Conservation (phyloP, 2,329 filamentous ascomycete species). For the Neonectria sp. region DNA sequence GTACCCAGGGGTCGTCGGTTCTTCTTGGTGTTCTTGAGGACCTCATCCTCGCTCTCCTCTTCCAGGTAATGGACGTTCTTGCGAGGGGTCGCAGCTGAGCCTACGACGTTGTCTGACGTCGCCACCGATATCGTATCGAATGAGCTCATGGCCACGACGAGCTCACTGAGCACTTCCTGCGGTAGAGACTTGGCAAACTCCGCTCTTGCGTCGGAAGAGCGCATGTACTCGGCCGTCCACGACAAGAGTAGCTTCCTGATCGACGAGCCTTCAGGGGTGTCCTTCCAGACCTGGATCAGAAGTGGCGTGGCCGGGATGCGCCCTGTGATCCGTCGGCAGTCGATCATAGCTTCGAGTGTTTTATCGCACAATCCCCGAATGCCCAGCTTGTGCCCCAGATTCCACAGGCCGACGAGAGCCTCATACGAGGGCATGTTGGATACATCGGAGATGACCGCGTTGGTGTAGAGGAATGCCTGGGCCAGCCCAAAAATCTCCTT, state of each 20-base stretch:
- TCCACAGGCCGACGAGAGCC: constrained; percentile 69
- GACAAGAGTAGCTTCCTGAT: constrained; percentile 71
- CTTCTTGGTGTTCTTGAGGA: constrained; percentile 52
- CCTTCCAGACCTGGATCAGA: constrained; percentile 73
- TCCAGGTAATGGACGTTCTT: constrained; percentile 68
- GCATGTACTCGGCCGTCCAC: constrained; percentile 76
- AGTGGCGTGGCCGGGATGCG: constrained; percentile 72
- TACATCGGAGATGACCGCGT: constrained; percentile 60
- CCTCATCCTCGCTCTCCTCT: constrained; percentile 58
- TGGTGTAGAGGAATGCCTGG: constrained; percentile 70
- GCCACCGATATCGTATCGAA: constrained; percentile 53
- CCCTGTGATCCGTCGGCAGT: constrained; percentile 67
- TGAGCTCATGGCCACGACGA: constrained; percentile 74
- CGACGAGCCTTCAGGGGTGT: constrained; percentile 72
- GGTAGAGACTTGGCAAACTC: constrained; percentile 74
- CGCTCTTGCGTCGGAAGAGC: constrained; percentile 67
- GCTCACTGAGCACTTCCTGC: constrained; percentile 73
- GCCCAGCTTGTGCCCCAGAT: constrained; percentile 66
- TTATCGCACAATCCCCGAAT: constrained; percentile 71
- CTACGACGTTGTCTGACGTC: constrained; percentile 33
- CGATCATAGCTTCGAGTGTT: constrained; percentile 70
- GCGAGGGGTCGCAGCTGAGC: constrained; percentile 46
- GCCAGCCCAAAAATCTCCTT: constrained; percentile 68
- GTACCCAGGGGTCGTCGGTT: constrained; percentile 57
- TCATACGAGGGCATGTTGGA: constrained; percentile 67